Conservation (phyloP, 192 early-diverging fungal genomes). For the Backusella tuberculispora region DNA sequence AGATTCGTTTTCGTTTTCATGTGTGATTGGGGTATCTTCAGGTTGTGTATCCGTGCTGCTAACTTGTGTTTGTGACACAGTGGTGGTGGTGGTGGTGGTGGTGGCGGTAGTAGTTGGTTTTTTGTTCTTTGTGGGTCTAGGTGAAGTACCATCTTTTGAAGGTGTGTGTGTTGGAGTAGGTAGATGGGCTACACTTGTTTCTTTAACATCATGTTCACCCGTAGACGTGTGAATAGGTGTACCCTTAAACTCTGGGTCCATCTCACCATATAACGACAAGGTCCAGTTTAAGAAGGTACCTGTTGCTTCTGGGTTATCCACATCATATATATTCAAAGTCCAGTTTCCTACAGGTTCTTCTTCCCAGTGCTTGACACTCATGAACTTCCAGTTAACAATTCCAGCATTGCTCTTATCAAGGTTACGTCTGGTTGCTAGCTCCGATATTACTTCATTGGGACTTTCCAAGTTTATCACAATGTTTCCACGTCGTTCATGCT, state of each 20-base stretch:
- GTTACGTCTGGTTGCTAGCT: constrained; percentile 66
- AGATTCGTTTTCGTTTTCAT: background rate
- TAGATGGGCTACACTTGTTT: background rate
- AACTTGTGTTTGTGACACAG: background rate
- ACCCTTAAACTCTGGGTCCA: constrained; percentile 25
- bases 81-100: background rate
- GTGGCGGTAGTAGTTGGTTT: constrained; percentile 4
- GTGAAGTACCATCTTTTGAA: background rate
- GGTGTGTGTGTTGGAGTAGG: background rate
- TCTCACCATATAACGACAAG: constrained; percentile 52
- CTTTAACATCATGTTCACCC: background rate
- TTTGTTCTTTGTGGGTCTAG: constrained; percentile 22
- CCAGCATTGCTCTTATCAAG: constrained; percentile 68
- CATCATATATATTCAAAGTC: constrained; percentile 71
- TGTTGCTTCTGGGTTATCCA: constrained; percentile 46
- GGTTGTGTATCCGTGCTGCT: background rate
- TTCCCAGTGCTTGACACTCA: constrained; percentile 94
- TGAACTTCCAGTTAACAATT: constrained; percentile 86
- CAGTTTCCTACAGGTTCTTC: constrained; percentile 83
- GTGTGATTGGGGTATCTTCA: background rate
- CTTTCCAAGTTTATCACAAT: constrained; percentile 74
- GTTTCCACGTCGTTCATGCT: constrained; percentile 78
- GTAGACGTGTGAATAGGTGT: constrained; percentile 16
- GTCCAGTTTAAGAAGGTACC: constrained; percentile 71
- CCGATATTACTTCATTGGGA: constrained; percentile 65